phyloP scores from a whole-genome alignment of 805 yeast genomes.

The Saccharomycopsis sp. region DNA sequence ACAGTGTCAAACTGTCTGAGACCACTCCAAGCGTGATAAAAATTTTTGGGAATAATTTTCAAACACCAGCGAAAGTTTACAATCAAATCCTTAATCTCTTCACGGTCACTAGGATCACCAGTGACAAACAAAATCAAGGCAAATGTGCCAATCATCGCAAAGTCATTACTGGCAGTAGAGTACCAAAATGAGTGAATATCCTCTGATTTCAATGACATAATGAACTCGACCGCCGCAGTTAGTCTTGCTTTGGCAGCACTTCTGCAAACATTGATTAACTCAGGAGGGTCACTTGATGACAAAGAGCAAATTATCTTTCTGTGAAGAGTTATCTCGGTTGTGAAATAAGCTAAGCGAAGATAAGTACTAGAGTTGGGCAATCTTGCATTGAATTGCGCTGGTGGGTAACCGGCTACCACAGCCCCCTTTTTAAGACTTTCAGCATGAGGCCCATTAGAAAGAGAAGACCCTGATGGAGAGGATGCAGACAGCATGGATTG shows the following conservation, averaged over 20 bases:
- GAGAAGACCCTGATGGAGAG: not conserved
- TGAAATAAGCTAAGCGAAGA: slow-evolving; percentile 77
- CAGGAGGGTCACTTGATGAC: slow-evolving; percentile 36
- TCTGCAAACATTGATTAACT: slow-evolving; percentile 60
- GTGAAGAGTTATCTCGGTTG: slow-evolving; percentile 81
- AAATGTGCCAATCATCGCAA: slow-evolving; percentile 79
- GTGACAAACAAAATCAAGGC: slow-evolving; percentile 75
- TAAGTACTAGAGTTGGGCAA: slow-evolving; percentile 62
- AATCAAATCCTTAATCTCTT: slow-evolving; percentile 55
- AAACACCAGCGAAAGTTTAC: slow-evolving; percentile 70
- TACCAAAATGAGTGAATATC: slow-evolving; percentile 90
- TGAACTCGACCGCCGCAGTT: slow-evolving; percentile 73
- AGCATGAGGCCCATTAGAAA: no score
- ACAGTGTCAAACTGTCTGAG: slow-evolving; percentile 62
- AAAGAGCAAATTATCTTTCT: slow-evolving; percentile 60
- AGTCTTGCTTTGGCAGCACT: slow-evolving; percentile 79
- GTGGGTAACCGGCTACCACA: no score
- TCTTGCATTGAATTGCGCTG: no score
- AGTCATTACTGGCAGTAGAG: slow-evolving; percentile 66
- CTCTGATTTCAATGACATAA: slow-evolving; percentile 65
- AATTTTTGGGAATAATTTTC: slow-evolving; percentile 65
- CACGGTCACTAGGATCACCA: slow-evolving; percentile 42
- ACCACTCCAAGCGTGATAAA: slow-evolving; percentile 72
- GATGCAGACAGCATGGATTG: not conserved
- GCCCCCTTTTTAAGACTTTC: no score